Evolutionary conservation across 306 rosid genomes (phyloP), one percentile per base, ranked within the genome.

Genomic region (Neltuma alba): DNA sequence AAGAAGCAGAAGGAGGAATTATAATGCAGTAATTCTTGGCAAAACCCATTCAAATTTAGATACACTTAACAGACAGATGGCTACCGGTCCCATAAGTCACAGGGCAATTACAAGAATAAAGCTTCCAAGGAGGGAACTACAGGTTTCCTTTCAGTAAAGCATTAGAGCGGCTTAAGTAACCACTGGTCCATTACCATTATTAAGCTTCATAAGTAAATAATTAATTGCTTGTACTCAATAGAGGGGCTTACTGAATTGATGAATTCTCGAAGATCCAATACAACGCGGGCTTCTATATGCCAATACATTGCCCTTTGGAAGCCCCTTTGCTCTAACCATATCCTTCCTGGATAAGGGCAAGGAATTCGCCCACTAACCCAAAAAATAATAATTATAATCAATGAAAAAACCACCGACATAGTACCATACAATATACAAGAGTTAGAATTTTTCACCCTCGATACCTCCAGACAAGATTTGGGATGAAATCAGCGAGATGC

Each of bases 251-350:
- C 97, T 57, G 92, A 86, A 85, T 87, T 80, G 74, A 78, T 38
- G 76, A 88, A 77, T 77, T 95, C 96, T 79, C 81, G 97, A 88
- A 91, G 99, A 81, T 94, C 97, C 93, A 94, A 89, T 0, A 94
- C 99, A 78, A 92, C 99, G 18, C 97, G 94, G 70, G 99, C 99
- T 91, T 95, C 99, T 36, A 95, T 92, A 63, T 92, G 99, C 99
- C 99, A 95, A 88, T 95, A 95, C 85, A 95, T 76, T 33, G 96
- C 97, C 84, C 97, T 88, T 81, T 95, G 93, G 76, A 92, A 82
- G 45, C 97, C 99, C 84, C 97, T 92, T 85, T 94, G 99, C 75
- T 94, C 99, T 79, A 94, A 72, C 97, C 99, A 95, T 81, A 91
- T 89, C 78, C 98, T 81, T 8, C 95, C 97, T 0, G 97, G 97